A percentile compares a stretch with the other conserved stretches of the same genome.
Conservation (phyloP, 2,329 filamentous ascomycete species). For the Byssothecium circinans region DNA sequence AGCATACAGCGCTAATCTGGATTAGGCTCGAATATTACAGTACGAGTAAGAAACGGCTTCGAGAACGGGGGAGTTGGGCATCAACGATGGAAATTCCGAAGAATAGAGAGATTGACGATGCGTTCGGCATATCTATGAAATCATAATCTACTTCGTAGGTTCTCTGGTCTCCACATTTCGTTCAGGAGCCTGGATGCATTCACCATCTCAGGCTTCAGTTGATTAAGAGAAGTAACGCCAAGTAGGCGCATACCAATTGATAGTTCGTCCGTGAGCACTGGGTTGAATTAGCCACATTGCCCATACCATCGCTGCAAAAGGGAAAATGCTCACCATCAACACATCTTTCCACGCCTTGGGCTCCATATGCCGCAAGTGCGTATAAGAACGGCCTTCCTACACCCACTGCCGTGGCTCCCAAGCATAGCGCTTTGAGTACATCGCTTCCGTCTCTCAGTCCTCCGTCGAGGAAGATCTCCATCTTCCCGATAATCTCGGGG, state of each 20-base stretch:
- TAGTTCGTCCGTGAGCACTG: constrained; percentile 59
- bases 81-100: no score
- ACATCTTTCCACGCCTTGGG: constrained; percentile 39
- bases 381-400: constrained; percentile 45
- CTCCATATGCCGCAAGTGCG: constrained; percentile 42
- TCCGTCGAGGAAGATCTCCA: constrained; percentile 44
- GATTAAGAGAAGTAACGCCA: constrained; percentile 62
- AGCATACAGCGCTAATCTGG: no score
- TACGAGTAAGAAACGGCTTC: no score
- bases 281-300: constrained; percentile 9
- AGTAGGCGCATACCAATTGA: constrained; percentile 68
- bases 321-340: constrained; percentile 37
- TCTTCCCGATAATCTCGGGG: constrained; percentile 38
- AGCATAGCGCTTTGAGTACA: constrained; percentile 43
- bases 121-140: no score
- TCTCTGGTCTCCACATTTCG: constrained; percentile 39
- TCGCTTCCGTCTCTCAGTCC: constrained; percentile 43
- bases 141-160: constrained; percentile 30
- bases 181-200: constrained; percentile 48
- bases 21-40: no score
- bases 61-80: no score
- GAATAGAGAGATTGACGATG: no score
- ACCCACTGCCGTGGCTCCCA: constrained; percentile 44
- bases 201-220: constrained; percentile 63
- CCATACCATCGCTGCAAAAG: background rate